phyloP scores from a whole-genome alignment of 2,329 filamentous ascomycete species.

The Colletotrichum trifolii region DNA sequence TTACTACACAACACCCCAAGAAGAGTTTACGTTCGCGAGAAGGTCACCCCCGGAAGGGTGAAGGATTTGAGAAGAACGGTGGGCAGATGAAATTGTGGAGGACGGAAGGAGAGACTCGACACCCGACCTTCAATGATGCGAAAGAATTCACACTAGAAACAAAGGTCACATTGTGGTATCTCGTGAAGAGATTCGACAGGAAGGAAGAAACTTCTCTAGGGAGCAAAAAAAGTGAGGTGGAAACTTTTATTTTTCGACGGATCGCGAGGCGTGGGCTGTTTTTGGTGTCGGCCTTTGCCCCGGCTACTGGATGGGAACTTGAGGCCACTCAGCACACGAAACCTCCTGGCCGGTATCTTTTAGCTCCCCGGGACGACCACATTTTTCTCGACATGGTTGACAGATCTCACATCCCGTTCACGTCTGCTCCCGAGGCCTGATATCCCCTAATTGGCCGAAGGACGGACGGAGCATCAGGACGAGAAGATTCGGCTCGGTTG shows the following conservation, averaged over 20 bases:
- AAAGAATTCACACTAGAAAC: conserved; percentile 1
- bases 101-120: conserved; percentile 27
- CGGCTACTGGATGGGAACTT: conserved; percentile 15
- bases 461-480: conserved; percentile 8
- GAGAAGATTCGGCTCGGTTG: conserved; percentile 7
- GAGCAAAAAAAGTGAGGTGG: conserved; percentile 26
- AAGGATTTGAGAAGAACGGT: conserved; percentile 14
- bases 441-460: conserved; percentile 35
- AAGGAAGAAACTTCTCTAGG: conserved; percentile 22
- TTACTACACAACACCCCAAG: conserved; percentile 40
- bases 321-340: conserved; percentile 11
- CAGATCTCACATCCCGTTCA: background rate
- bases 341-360: conserved; percentile 17
- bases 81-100: conserved; percentile 2
- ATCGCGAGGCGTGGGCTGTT: conserved; percentile 9
- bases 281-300: background rate
- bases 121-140: conserved; percentile 24
- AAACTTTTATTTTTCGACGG: conserved; percentile 12
- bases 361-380: conserved; percentile 5
- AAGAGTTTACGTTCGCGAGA: conserved; percentile 35
- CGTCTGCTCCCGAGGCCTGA: conserved; percentile 24
- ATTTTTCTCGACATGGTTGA: conserved; percentile 17
- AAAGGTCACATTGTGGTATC: conserved; percentile 31
- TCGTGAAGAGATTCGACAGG: conserved; percentile 24
- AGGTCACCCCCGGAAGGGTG: conserved; percentile 32